phyloP scores from a whole-genome alignment of 1,284 basidiomycete species.

The Pseudozyma tsukubaensis region DNA sequence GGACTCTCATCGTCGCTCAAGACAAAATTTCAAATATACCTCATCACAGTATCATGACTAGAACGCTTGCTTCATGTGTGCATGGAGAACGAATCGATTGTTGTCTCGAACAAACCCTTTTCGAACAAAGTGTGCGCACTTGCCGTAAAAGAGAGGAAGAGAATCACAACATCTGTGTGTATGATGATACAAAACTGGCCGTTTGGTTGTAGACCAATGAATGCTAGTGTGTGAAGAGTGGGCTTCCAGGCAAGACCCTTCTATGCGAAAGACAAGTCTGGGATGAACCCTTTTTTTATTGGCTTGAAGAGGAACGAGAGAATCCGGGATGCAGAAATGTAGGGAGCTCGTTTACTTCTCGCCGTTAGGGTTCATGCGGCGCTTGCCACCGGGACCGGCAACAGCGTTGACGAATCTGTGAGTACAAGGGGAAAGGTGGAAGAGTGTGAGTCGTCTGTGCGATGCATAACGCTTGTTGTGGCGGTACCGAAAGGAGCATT shows the following conservation, averaged over 20 bases:
- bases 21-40: too few species aligned
- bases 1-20: too few species aligned
- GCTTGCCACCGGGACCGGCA: constrained; percentile 88
- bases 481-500: constrained; percentile 5
- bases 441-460: constrained; percentile 5
- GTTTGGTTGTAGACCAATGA: constrained; percentile 6
- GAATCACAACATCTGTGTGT: constrained; percentile 4
- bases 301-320: constrained; percentile 7
- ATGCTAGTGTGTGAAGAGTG: constrained; percentile 12
- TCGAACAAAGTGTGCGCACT: neutral
- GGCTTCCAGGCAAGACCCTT: neutral
- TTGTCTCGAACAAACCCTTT: neutral
- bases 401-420: constrained; percentile 93
- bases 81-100: neutral
- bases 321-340: constrained; percentile 20
- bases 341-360: constrained; percentile 49
- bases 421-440: neutral
- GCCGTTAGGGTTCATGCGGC: constrained; percentile 78
- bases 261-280: neutral
- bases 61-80: too few species aligned
- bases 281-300: constrained; percentile 11
- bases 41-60: too few species aligned
- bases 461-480: neutral
- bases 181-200: constrained; percentile 20
- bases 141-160: neutral